Conservation (phyloP, 441 rosid genomes). For the Dalechampia spathulata region DNA sequence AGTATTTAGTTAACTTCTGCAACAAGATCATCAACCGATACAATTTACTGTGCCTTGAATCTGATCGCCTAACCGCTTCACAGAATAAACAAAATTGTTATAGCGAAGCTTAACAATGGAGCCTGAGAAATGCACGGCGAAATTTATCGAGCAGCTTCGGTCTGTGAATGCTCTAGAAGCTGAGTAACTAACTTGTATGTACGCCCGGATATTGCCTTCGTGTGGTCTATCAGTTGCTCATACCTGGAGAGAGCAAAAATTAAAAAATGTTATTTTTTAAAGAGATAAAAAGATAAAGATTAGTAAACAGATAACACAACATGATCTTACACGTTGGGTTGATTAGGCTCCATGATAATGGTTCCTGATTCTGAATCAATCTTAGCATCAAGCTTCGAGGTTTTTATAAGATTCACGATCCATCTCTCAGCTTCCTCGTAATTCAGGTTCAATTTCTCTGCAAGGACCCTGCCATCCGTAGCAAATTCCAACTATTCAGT, state of each 20-base stretch:
- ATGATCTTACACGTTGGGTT: constrained; percentile 83
- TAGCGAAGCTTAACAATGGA: no score
- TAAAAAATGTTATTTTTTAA: no score
- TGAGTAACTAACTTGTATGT: constrained; percentile 84
- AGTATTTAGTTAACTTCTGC: no score
- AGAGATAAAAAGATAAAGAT: no score
- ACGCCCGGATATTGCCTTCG: constrained; percentile 74
- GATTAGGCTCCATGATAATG: constrained; percentile 72
- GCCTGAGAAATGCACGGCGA: no score
- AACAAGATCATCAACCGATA: no score
- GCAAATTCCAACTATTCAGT: constrained; percentile 8
- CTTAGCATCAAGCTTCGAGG: constrained; percentile 92
- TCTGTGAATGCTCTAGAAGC: constrained; percentile 63
- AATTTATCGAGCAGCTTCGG: constrained; percentile 60
- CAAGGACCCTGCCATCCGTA: constrained; percentile 59
- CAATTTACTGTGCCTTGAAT: no score
- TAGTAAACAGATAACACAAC: no score
- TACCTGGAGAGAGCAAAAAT: no score
- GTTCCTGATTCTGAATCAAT: constrained; percentile 82
- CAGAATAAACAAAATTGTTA: no score
- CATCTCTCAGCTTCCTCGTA: constrained; percentile 95
- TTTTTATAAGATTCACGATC: constrained; percentile 86
- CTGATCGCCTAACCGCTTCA: no score
- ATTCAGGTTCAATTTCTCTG: constrained; percentile 80
- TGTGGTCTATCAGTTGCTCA: constrained; percentile 89